Evolutionary conservation across 2,329 filamentous ascomycete species (phyloP), one percentile per base, ranked within the genome.

Genomic region (Verruconis gallopava): DNA sequence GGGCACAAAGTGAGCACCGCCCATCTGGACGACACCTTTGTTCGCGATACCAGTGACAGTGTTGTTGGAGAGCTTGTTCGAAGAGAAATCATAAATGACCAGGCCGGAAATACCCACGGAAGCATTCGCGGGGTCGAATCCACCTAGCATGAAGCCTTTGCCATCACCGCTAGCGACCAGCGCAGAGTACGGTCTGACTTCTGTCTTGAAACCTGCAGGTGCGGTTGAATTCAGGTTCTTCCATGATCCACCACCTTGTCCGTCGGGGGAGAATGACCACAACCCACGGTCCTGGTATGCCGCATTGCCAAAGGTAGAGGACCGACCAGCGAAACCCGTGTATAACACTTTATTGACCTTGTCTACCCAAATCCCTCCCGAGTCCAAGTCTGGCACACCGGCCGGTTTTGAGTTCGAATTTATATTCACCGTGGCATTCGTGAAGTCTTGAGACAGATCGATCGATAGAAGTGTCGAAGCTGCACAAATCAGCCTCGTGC

Each of bases 401-500:
- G 18, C 21, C 2, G 45, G 45, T 28, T 45, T 47, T 9, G 34
- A 30, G 22, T 34, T 42, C 3, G 45, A 42, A 4, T 39, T 22
- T 13, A 47, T 15, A 9, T 36, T 30, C 2, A 47, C 43, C 13
- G 42, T 44, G 14, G 19, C 18, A 28, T 47, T 47, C 18, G 43
- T 44, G 42, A 42, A 47, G 32, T 45, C 39, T n/a, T 44, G 32
- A 3, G 32, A 33, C 19, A 47, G 43, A 15, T 47, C 45, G 21
- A 47, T 44, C 25, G 45, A 22, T 6, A 47, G 35, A 12, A 47
- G 43, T 2, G 45, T 47, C 18, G 36, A 22, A 28, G 45, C 40
- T 42, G 32, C 3, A 19, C 5, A 13, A 36, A 20, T 42, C 33
- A 42, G 32, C n/a, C n/a, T 32, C 25, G 25, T 21, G 5, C 3